These are phyloP conservation scores for Coleophoma eucalyptorum DNA, from an alignment of 2,329 filamentous ascomycete genomes.

Conservation along the genomic window DNA sequence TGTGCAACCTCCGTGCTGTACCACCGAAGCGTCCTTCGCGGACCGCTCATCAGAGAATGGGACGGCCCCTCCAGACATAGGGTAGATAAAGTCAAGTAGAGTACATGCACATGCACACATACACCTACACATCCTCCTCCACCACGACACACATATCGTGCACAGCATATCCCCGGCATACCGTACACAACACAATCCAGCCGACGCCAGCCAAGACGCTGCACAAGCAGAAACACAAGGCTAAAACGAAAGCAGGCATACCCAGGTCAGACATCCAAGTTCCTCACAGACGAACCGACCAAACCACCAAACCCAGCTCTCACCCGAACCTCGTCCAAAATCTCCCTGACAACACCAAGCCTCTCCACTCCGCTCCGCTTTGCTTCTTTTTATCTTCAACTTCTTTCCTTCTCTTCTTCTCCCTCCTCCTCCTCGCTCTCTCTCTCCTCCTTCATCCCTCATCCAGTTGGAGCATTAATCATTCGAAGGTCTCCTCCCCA, in stretches of 20 bases:
- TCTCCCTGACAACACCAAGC: slow-evolving; percentile 20
- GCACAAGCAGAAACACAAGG: background rate
- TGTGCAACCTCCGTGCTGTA: too few species aligned
- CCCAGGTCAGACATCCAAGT: background rate
- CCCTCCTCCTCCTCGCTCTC: slow-evolving; percentile 4
- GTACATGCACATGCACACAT: too few species aligned
- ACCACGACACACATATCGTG: too few species aligned
- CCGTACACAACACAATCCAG: too few species aligned
- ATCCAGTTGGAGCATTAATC: slow-evolving; percentile 10
- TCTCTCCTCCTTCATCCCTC: slow-evolving; percentile 7
- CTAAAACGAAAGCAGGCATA: background rate
- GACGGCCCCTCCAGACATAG: too few species aligned
- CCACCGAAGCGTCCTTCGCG: too few species aligned
- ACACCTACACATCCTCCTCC: too few species aligned
- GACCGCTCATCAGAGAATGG: too few species aligned
- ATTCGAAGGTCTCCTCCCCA: slow-evolving; percentile 19
- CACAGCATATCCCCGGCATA: too few species aligned
- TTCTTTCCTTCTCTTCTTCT: slow-evolving; percentile 1
- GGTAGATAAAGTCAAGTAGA: too few species aligned
- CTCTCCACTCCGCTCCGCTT: slow-evolving; percentile 1
- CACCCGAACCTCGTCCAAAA: slow-evolving; percentile 6
- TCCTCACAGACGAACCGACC: background rate
- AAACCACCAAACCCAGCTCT: background rate
- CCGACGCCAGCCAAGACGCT: too few species aligned
- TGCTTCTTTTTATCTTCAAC: slow-evolving; percentile 2